Evolutionary conservation across 2,329 filamentous ascomycete species (phyloP), one percentile per base, ranked within the genome.

Genomic region (Bipolaris oryzae): DNA sequence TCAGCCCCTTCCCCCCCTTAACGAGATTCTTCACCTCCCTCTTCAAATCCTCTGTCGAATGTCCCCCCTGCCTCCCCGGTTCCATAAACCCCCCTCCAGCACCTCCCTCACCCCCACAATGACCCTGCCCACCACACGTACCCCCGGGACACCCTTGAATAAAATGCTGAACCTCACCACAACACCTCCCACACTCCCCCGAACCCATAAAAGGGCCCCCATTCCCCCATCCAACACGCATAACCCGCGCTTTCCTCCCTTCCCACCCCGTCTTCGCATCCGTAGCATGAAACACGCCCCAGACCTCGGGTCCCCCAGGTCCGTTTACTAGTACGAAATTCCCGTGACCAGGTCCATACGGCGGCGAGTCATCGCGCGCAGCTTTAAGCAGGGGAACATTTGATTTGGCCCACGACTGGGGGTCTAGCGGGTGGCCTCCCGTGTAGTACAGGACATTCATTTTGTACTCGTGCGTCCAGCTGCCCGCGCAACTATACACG

Each of bases 381-480:
- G 74, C 74, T 53, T 76, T 68, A 1, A 81, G 69, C 28, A 81
- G 63, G 5, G 79, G 79, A 9, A 57, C 54, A 7, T 64, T 63
- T 1, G 69, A 71, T 61, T 81, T 81, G 13, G 61, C 60, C 79
- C 79, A 81, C 0, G 68, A 72, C 0, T 34, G 39, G 0, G 69
- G 67, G 28, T 76, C 55, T 0, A 81, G 64, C 2, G 79, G 79
- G 53, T 79, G 72, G 1, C 77, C 76, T 13, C 77, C 78, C 0
- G 70, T 63, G 53, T 74, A 79, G 38, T 76, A 70, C 20, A 81
- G 64, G 0, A 78, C 73, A n/a, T 76, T 77, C 76, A 81, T 80
- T 60, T 81, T 81, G 67, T 81, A 81, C 53, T 81, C 75, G 44
- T 75, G 74, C 1, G 79, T 81, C 79, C 79, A 81, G 57, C 70